Conservation (phyloP, 768 basidiomycete genomes). For the Sistotremastrum niveocremeum region DNA sequence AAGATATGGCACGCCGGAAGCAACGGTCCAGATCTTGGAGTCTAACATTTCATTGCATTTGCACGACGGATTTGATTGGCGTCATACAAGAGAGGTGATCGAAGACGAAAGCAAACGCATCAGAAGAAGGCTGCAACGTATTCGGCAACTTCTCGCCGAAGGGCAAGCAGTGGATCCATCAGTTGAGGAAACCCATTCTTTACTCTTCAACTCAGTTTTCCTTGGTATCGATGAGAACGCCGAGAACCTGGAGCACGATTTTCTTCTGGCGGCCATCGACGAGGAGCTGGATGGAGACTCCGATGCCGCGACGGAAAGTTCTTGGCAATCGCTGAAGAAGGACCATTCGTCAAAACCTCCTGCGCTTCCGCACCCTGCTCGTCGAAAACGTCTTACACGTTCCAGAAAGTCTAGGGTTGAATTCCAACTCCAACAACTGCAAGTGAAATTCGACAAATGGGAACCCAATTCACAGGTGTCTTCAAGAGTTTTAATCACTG, state of each 20-base stretch:
- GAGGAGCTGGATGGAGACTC: constrained; percentile 69
- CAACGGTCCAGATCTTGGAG: constrained; percentile 35
- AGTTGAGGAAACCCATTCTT: constrained; percentile 54
- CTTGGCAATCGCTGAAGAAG: constrained; percentile 74
- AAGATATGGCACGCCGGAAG: constrained; percentile 10
- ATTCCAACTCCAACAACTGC: constrained; percentile 52
- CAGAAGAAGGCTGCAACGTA: constrained; percentile 73
- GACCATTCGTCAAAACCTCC: constrained; percentile 29
- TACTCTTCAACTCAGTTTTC: constrained; percentile 89
- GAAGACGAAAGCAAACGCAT: constrained; percentile 83
- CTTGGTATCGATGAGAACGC: constrained; percentile 77
- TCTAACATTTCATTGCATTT: constrained; percentile 58
- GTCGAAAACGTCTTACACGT: constrained; percentile 48
- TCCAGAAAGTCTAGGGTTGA: constrained; percentile 77
- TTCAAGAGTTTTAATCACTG: constrained; percentile 51
- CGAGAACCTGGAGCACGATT: constrained; percentile 59
- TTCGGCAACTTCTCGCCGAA: constrained; percentile 79
- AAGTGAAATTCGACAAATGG: constrained; percentile 57
- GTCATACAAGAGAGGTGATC: constrained; percentile 67
- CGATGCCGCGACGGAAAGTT: constrained; percentile 67
- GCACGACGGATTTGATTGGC: constrained; percentile 95
- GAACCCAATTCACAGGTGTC: constrained; percentile 39
- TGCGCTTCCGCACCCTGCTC: constrained; percentile 23
- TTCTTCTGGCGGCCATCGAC: constrained; percentile 83
- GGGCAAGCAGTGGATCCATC: constrained; percentile 78